Evolutionary conservation across 2,329 filamentous ascomycete species (phyloP), one percentile per base, ranked within the genome.

Genomic region (Ophiocordyceps robertsii): DNA sequence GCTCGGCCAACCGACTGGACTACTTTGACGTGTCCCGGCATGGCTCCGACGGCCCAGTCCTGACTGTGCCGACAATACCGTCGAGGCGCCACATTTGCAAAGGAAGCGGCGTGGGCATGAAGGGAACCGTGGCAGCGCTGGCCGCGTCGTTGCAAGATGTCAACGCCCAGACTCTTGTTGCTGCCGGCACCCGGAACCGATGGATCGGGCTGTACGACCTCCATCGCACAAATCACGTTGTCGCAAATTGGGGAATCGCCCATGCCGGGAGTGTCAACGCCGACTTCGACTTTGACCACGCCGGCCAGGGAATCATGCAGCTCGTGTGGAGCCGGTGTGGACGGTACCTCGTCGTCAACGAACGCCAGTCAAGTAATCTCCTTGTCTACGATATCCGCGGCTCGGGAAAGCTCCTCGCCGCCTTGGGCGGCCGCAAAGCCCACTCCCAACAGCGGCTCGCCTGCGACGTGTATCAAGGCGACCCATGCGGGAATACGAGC

Each of bases 361-460:
- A 82, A 61, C 68, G 78, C 6, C 68, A 69, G 48, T 67, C 75
- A 0, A 56, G 52, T 6, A 72, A 74, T 3, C 52, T 80, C 32
- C 59, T 80, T 24, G 69, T 82, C 3, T 82, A 80, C 57, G 78
- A 82, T 52, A 67, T 82, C 30, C 69, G 78, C 16, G 75, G 73
- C 8, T 69, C 73, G 3, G 71, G 74, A 9, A 65, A 67, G 48
- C 62, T 80, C n/a, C 63, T 82, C 3, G 66, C 66, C n/a, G 66
- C 67, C 41, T 58, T 81, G 11, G 55, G 61, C 1, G 74, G 72
- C 4, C 69, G 76, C 19, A 56, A 61, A 7, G 66, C 70, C 5
- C 53, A 54, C 2, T 72, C 70, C 0, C 76, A 78, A 49, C 77
- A 81, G 54, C 67, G 72, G 33, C 55, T 81, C 33, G 62, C 58